Conservation (phyloP, 345 rosid genomes). For the Eucalyptus microcorys region DNA sequence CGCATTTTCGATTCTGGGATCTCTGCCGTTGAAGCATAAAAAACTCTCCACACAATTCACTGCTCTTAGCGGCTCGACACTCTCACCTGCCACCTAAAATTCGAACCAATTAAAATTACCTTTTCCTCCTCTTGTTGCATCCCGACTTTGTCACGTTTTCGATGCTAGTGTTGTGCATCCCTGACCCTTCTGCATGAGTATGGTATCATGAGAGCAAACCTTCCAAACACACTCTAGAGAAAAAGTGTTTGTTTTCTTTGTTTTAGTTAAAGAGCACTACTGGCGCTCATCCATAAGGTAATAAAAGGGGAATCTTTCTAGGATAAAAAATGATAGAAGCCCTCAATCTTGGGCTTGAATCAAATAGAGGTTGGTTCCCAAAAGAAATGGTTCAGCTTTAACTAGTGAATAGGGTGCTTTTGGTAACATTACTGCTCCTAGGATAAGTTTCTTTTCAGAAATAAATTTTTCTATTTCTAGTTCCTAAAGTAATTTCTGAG, state of each 20-base stretch:
- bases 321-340: background rate
- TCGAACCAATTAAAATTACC: background rate
- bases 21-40: too few relatives aligned
- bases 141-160: background rate
- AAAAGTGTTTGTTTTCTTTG: too few relatives aligned
- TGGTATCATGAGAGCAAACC: background rate
- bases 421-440: fast-evolving
- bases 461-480: too few relatives aligned
- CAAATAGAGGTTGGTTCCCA: background rate
- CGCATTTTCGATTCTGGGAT: too few relatives aligned
- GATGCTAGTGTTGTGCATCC: background rate
- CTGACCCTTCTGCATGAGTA: background rate
- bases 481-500: too few relatives aligned
- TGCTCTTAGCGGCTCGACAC: background rate
- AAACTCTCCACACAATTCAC: too few relatives aligned
- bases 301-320: background rate
- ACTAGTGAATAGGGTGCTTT: background rate
- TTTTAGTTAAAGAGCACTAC: background rate
- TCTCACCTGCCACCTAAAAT: background rate
- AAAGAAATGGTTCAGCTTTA: background rate
- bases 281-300: background rate
- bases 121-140: background rate
- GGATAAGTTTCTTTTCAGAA: too few relatives aligned
- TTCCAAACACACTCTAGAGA: background rate
- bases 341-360: background rate